These are phyloP conservation scores for Kappamyces sp. DNA, from an alignment of 192 early-diverging fungal genomes.

Conservation along the genomic window DNA sequence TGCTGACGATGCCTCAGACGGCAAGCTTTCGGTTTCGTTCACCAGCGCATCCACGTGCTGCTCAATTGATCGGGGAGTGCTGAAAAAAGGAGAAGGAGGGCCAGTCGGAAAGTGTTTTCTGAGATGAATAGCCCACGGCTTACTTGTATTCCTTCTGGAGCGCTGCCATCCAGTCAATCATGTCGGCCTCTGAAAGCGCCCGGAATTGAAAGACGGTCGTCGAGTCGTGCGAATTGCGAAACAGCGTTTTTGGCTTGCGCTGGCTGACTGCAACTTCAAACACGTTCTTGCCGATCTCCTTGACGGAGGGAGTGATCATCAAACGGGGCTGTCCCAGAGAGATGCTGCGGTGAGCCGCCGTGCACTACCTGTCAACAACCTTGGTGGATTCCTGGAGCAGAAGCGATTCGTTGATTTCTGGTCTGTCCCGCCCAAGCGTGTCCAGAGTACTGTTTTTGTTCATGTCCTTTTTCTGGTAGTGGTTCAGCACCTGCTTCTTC, in stretches of 20 bases:
- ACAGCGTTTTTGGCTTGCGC: slow-evolving; percentile 2
- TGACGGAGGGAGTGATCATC: slow-evolving; percentile 7
- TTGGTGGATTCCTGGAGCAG: background rate
- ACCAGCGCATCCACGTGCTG: slow-evolving; percentile 13
- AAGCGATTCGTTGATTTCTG: slow-evolving; percentile 5
- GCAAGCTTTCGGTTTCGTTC: too few species aligned
- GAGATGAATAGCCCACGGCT: background rate
- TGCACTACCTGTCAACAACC: slow-evolving; percentile 13
- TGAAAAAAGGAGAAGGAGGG: slow-evolving; percentile 22
- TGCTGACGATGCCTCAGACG: too few species aligned
- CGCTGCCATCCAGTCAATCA: slow-evolving; percentile 29
- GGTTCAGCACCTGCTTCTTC: slow-evolving; percentile 6
- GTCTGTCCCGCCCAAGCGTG: slow-evolving; percentile 8
- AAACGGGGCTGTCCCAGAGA: slow-evolving; percentile 22
- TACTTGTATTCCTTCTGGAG: slow-evolving; percentile 23
- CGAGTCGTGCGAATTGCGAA: slow-evolving; percentile 10
- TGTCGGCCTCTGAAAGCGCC: slow-evolving; percentile 20
- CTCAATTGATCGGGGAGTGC: slow-evolving; percentile 12
- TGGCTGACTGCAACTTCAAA: slow-evolving; percentile 20
- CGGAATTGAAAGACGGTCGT: slow-evolving; percentile 26
- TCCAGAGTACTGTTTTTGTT: background rate
- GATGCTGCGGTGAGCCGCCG: slow-evolving; percentile 19
- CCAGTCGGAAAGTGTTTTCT: slow-evolving; percentile 18
- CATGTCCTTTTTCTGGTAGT: background rate
- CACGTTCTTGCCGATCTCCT: slow-evolving; percentile 11